Evolutionary conservation across 371 early-diverging fungal species (phyloP), one percentile per base, ranked within the genome.

Genomic region (Nematocida major): DNA sequence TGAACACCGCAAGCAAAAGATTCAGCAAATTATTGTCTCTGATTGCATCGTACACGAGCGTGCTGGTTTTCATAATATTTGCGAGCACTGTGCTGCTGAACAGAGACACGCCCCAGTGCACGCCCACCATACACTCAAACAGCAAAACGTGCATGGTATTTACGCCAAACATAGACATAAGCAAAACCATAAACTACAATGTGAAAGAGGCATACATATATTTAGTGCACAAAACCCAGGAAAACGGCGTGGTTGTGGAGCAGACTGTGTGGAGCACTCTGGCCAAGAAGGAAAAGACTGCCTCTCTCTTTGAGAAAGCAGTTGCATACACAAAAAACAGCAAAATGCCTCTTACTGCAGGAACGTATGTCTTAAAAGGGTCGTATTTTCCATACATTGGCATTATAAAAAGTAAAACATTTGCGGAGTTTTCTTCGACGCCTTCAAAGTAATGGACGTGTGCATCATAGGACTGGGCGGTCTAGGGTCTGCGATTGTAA

Each of bases 341-440:
- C 24, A 53, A 34, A 9, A 24, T 30, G 1, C 63, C 76, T 24
- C 47, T 73, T 0, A 48, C 4, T 20, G 11, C 30, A 26, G 53
- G 76, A 9, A 34, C 11, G 22, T 73, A 63, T 42, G 9, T 45
- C 45, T 45, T 73, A 18, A 59, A 61, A 24, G 63, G 28, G 22
- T 26, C 65, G 24, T 63, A 73, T 53, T 73, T 73, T 36, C 76
- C 62, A 20, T 73, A 73, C 47, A 65, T 73, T 63, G 76, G 76
- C 0, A 3, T 73, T 45, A 73, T 73, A 11, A 73, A 65, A 61
- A 22, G 51, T 38, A 63, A 39, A 48, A 73, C 76, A 28, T 63
- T 73, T 63, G 76, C 63, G n/a, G 65, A 43, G 26, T 48, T 73
- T 48, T 34, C 78, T 5, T 34, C 26, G n/a, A 15, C 34, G n/a